Base-by-base conservation (phyloP, 106 monocot species). In the Triglochin maritima region DNA sequence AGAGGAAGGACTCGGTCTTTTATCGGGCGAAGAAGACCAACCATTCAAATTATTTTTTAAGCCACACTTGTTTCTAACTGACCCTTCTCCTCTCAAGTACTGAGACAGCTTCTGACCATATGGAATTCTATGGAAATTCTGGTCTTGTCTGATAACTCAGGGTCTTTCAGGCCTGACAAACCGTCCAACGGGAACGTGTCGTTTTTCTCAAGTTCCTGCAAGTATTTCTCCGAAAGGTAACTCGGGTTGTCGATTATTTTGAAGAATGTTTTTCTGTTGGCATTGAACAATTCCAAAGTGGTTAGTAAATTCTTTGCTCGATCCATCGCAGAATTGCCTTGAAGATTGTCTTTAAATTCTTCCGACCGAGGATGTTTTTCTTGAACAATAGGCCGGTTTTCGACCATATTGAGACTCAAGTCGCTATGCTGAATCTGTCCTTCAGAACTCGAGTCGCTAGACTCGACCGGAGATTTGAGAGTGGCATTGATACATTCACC, bases 101-200 rank as follows among this genome's bases (percentile, higher is more conserved):
- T 77, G 71, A 46, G 71, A 57, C 46, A 75, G 49, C 53, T 77
- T 81, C 17, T 71, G 76, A n/a, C 89, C 94, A 61, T 87, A 87
- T 45, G 94, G 94, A 14, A 89, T 68, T 69, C 79, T 94, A 64
- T 94, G 80, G 53, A 94, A 69, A 29, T 29, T 29, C 29, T 29
- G 29, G 29, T 29, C 29, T 29, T 29, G 29, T 29, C 29, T 29
- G 29, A 29, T 29, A 29, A 29, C 29, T 29, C 29, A 29, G 29
- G 0, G 29, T 29, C 29, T 29, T 29, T 29, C 29, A 29, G 29
- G 29, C 29, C 29, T 29, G 29, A 29, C 1, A 29, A 29, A 29
- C 29, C 29, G 29, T 29, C 29, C 29, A 59, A 59, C 2, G n/a
- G 10, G 5, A 15, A 59, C 10, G 29, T 29, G 29, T 29, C 3